These are phyloP conservation scores for Tricholoma saponaceum DNA, from an alignment of 768 basidiomycete genomes.

Conservation along the genomic window DNA sequence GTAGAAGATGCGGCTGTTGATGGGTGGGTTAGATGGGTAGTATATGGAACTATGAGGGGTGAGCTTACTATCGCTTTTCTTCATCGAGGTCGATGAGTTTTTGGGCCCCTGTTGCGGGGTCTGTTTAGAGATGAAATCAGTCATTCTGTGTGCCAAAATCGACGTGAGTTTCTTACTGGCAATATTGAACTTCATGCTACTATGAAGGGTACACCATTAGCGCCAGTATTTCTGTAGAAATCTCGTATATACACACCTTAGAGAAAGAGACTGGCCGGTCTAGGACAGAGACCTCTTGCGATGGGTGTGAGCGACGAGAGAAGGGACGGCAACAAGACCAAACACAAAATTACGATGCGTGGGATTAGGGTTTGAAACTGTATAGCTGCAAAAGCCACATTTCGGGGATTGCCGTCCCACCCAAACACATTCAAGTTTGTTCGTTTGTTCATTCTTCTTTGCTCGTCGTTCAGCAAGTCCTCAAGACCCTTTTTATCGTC, in stretches of 20 bases:
- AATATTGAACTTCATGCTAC: constrained; percentile 97
- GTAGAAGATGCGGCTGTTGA: constrained; percentile 82
- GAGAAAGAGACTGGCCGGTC: too few species aligned
- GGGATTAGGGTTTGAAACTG: constrained; percentile 59
- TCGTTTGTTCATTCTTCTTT: constrained; percentile 5
- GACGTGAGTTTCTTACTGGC: constrained; percentile 63
- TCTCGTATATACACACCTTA: too few species aligned
- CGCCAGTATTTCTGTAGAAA: too few species aligned
- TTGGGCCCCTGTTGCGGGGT: constrained; percentile 97
- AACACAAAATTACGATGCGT: too few species aligned
- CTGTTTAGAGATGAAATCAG: constrained; percentile 33
- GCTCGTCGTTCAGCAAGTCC: constrained; percentile 11
- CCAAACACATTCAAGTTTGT: too few species aligned
- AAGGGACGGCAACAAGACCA: too few species aligned
- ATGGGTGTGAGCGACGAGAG: too few species aligned
- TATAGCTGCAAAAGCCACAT: constrained; percentile 50
- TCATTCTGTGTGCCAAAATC: not conserved
- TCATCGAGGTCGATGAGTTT: constrained; percentile 94
- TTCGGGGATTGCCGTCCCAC: constrained; percentile 29
- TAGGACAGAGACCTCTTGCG: too few species aligned
- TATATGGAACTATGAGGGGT: not conserved
- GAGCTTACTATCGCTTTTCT: constrained; percentile 74
- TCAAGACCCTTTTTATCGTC: constrained; percentile 11
- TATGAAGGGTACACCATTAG: too few species aligned
- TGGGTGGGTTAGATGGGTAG: not conserved